A percentile compares a stretch with the other conserved stretches of the same genome.
These are phyloP conservation scores for Wallemia hederae DNA, from an alignment of 1,284 basidiomycete species.

Conservation along the genomic window DNA sequence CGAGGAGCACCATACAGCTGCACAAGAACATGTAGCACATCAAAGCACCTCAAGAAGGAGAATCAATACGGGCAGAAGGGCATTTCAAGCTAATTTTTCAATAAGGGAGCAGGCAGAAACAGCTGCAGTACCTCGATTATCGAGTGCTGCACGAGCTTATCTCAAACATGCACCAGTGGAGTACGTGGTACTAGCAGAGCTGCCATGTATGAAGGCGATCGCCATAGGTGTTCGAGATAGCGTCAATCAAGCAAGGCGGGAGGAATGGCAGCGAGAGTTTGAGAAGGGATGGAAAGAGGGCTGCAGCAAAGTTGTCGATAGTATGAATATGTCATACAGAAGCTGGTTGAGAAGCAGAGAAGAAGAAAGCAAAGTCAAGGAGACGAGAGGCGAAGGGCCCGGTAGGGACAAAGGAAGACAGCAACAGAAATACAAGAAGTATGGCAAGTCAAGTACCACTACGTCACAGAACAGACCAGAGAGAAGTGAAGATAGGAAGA, in stretches of 20 bases:
- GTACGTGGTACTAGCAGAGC: constrained; percentile 15
- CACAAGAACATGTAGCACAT: constrained; percentile 1
- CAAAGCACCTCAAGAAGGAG: constrained; percentile 7
- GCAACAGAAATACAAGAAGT: background rate
- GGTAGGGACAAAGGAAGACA: background rate
- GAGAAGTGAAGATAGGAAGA: background rate
- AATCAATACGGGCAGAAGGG: constrained; percentile 14
- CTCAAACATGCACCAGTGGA: constrained; percentile 11
- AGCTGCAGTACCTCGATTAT: constrained; percentile 2
- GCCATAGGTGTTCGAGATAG: constrained; percentile 16
- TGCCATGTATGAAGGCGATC: constrained; percentile 14
- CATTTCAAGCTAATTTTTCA: constrained; percentile 15
- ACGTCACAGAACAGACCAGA: background rate
- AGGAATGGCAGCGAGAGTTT: constrained; percentile 16
- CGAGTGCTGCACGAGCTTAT: constrained; percentile 4
- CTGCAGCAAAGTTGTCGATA: constrained; percentile 5
- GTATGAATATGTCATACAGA: background rate
- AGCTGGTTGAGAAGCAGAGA: background rate
- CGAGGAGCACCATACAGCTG: constrained; percentile 2
- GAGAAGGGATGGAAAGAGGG: constrained; percentile 17
- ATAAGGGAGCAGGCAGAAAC: constrained; percentile 11
- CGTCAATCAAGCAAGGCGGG: constrained; percentile 8
- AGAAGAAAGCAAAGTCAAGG: background rate
- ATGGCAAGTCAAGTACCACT: background rate
- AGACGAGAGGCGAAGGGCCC: too few species aligned